Percentiles rank a stretch among this genome's conserved stretches.
phyloP scores from a whole-genome alignment of 441 rosid genomes.

The Aquilaria agallochum region DNA sequence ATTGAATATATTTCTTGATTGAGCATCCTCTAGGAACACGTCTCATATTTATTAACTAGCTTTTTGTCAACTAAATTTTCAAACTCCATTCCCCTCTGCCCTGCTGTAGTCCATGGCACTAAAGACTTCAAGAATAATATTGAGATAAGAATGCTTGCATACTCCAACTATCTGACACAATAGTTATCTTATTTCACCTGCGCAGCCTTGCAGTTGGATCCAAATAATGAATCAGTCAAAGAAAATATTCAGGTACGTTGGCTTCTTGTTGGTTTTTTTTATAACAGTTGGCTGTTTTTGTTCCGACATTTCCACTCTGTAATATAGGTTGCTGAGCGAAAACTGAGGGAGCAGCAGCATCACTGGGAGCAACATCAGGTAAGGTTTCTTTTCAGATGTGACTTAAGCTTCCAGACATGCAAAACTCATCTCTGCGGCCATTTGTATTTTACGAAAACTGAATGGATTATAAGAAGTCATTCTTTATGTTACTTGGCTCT shows the following conservation, averaged over 20 bases:
- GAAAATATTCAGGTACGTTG: constrained; percentile 70
- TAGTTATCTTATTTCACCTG: constrained; percentile 9
- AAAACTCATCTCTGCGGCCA: not conserved
- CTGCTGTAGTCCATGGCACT: too few relatives aligned
- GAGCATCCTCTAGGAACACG: not conserved
- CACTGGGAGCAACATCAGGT: constrained; percentile 51
- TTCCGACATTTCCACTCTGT: constrained; percentile 7
- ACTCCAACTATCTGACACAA: too few relatives aligned
- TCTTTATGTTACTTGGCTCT: too few relatives aligned
- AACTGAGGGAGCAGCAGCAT: constrained; percentile 54
- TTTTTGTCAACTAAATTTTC: too few relatives aligned
- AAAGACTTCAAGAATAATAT: too few relatives aligned
- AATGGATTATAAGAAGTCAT: not conserved
- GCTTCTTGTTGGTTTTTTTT: not conserved
- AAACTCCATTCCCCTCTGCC: too few relatives aligned
- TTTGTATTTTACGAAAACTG: not conserved
- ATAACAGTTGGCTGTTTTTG: not conserved
- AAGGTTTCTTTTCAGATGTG: constrained; percentile 11
- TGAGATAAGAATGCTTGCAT: too few relatives aligned
- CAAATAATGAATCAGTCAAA: constrained; percentile 61
- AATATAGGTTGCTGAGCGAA: constrained; percentile 66
- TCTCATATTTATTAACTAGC: too few relatives aligned
- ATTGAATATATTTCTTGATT: not conserved
- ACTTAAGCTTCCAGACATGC: not conserved
- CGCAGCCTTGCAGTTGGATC: constrained; percentile 84